Base-by-base conservation (phyloP, 768 basidiomycete species). In the Russula lepida region DNA sequence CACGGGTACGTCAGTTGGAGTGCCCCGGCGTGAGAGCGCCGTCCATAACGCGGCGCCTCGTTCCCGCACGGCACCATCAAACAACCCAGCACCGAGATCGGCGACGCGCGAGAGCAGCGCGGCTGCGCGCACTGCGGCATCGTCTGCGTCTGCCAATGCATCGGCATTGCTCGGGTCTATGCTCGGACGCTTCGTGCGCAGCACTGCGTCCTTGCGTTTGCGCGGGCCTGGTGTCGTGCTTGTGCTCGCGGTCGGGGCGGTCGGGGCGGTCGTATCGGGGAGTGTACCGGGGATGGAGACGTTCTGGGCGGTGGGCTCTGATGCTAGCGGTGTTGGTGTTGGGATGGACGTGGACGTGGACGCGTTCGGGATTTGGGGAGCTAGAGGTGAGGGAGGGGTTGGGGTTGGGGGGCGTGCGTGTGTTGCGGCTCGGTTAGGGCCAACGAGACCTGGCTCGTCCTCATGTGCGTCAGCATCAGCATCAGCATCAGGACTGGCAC, bases 11-110 rank as follows among this genome's bases (percentile, higher is more conserved):
- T 57, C 60, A 1, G 54, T n/a, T 17, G 60, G 39, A 19, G 50
- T 30, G 19, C 33, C 9, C 0, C 55, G 56, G 15, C 60, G 50
- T 3, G 61, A 52, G 15, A 62, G 17, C 8, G 56, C 61, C 1
- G 61, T 35, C 56, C 50, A 58, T 4, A 62, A 23, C 44, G 61
- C 56, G 0, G 56, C 56, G 19, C 61, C 61, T 17, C 61, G 61
- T 35, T 62, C 56, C 19, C 61, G 61, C 51, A 62, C 56, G 17
- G 56, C 57, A 17, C 60, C 60, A 33, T 62, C 60, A 13, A 62
- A 30, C 9, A 54, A 27, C 32, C 49, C 60, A 4, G 56, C 23
- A 8, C 61, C 56, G 21, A 58, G 50, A 17, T 58, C 56, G 0
- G 61, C 44, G 3, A 62, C 51, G 21, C 56, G 61, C 21, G 51